Percentiles rank a stretch among this genome's conserved stretches.
These are phyloP conservation scores for Diaporthe australafricana DNA, from an alignment of 2,329 filamentous ascomycete species.

Conservation along the genomic window DNA sequence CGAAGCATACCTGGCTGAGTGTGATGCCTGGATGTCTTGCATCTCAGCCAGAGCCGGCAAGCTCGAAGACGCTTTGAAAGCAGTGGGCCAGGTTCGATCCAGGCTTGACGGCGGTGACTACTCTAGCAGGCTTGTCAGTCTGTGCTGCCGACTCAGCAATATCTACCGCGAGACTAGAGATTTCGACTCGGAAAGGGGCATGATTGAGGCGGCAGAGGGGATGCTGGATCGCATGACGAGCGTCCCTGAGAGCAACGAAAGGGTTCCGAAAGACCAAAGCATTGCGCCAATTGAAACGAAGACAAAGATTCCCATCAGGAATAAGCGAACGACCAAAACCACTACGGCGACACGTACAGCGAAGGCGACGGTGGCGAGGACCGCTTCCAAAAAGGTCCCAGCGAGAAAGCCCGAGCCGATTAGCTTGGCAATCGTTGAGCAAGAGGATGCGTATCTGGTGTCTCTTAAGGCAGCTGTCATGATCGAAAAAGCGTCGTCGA, in stretches of 20 bases:
- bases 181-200: conserved; percentile 53
- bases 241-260: background rate
- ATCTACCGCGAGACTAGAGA: conserved; percentile 65
- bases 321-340: conserved; percentile 42
- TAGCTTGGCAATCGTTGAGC: conserved; percentile 41
- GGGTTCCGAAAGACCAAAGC: background rate
- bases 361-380: conserved; percentile 40
- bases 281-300: conserved; percentile 50
- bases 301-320: conserved; percentile 50
- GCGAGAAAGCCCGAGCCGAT: conserved; percentile 15
- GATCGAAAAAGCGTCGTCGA: conserved; percentile 57
- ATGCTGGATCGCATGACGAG: conserved; percentile 52
- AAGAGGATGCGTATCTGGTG: conserved; percentile 49
- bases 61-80: conserved; percentile 66
- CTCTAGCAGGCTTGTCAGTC: conserved; percentile 55
- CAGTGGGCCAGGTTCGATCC: conserved; percentile 65
- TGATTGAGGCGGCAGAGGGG: conserved; percentile 62
- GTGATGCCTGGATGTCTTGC: conserved; percentile 65
- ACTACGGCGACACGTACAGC: conserved; percentile 43
- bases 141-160: conserved; percentile 67
- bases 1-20: conserved; percentile 66
- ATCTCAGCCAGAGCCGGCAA: conserved; percentile 70
- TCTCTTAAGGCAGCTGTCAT: conserved; percentile 54
- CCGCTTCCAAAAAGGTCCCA: conserved; percentile 38
- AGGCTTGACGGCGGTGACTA: conserved; percentile 60